phyloP scores from a whole-genome alignment of 164 flowering plant genomes.

The Chimonanthus praecox region DNA sequence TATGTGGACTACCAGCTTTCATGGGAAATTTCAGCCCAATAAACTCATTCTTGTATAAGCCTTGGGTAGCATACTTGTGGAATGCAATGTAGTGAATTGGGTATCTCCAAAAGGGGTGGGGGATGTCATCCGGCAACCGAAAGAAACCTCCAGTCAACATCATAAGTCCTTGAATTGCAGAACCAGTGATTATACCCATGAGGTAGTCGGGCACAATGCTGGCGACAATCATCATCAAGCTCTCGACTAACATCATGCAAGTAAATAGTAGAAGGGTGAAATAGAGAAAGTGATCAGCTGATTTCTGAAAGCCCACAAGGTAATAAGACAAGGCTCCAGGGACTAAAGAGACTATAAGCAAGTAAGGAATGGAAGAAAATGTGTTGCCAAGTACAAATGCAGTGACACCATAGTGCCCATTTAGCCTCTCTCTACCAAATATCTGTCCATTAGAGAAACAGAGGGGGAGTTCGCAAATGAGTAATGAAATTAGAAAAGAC shows the following conservation, averaged over 20 bases:
- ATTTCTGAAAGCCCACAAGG: slow-evolving; percentile 34
- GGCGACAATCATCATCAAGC: slow-evolving; percentile 71
- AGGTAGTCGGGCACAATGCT: slow-evolving; percentile 55
- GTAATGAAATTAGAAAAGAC: neutral
- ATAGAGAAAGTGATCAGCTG: slow-evolving; percentile 31
- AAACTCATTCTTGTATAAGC: slow-evolving; percentile 50
- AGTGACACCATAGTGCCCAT: slow-evolving; percentile 51
- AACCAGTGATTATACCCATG: slow-evolving; percentile 57
- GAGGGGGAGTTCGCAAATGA: neutral
- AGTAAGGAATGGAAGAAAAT: slow-evolving; percentile 53
- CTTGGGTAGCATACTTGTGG: slow-evolving; percentile 46
- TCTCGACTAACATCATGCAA: slow-evolving; percentile 48
- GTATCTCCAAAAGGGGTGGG: slow-evolving; percentile 52
- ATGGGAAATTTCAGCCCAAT: slow-evolving; percentile 30
- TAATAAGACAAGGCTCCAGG: slow-evolving; percentile 50
- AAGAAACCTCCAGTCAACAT: slow-evolving; percentile 52
- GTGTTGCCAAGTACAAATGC: slow-evolving; percentile 54
- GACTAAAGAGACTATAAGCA: slow-evolving; percentile 36
- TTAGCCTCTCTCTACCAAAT: slow-evolving; percentile 44
- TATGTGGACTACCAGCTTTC: slow-evolving; percentile 16
- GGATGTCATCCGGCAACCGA: slow-evolving; percentile 46
- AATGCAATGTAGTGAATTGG: slow-evolving; percentile 51
- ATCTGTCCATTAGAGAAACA: slow-evolving; percentile 21
- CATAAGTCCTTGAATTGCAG: slow-evolving; percentile 60
- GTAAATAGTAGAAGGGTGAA: slow-evolving; percentile 29